Evolutionary conservation across 352 stramenopile genomes (phyloP), one percentile per base, ranked within the genome.

Genomic region (Pythium rishiriense): DNA sequence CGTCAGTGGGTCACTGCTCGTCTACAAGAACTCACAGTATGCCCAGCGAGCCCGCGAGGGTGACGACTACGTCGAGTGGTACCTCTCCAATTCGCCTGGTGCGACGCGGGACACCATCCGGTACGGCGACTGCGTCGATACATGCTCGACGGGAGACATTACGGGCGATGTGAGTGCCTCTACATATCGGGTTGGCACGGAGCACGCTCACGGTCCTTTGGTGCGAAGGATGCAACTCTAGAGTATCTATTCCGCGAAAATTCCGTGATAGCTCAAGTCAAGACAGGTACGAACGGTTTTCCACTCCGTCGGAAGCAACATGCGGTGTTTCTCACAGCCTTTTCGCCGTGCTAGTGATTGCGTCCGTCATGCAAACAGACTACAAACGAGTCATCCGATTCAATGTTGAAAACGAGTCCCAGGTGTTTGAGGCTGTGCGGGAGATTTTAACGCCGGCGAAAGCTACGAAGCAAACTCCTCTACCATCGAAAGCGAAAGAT

Each of bases 91-190:
- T 9, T 68, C 59, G 15, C 37, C 66, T 19, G 43, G 28, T 1
- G 22, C 28, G 11, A 54, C 59, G 10, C 28, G n/a, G 10, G 45
- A 65, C 25, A 54, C 48, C 22, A 52, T 76, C 31, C 67, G 66
- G 28, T 79, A 75, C 35, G 75, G 75, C 1, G 69, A 84, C 31
- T 81, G 68, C 19, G 56, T 79, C 10, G 66, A 64, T 41, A 81
- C 69, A 11, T 83, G 73, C 47, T 68, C 66, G 1, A 37, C 70
- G 29, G 73, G 78, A 0, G 65, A 74, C 35, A 75, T 53, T 1
- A 83, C 70, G 21, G 78, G 78, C 17, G 73, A 84, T 62, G 78
- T 86, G 59, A 21, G 75, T 66, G 15, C 21, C n/a, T 15, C 37
- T 17, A 53, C 8, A 21, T 43, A 9, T n/a, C 14, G 0, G 10